Evolutionary conservation across 1,284 basidiomycete genomes (phyloP), one percentile per base, ranked within the genome.

Genomic region (Sphagnurus paluster): DNA sequence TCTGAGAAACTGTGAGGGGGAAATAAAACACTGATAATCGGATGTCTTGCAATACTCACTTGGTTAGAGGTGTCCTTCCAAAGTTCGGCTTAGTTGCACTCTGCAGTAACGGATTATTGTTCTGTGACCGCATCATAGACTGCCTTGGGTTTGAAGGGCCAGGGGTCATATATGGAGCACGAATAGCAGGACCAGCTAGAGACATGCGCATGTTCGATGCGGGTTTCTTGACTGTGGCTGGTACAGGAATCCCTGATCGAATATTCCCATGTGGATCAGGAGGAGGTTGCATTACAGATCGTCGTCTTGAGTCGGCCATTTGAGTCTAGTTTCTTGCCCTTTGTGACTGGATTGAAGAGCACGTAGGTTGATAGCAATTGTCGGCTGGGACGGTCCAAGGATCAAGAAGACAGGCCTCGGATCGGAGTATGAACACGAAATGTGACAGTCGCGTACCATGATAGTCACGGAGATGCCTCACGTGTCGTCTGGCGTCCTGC

Each of bases 41-140:
- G 17, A 13, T 30, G 20, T 23, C 26, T 8, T 6, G 43, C 6
- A 25, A 41, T 11, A 68, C 82, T 67, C 60, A 88, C 87, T 74
- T 79, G 40, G 79, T 79, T 56, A 86, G 67, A 4, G 90, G 89
- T n/a, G 89, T 93, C 46, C 81, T 71, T 1, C 87, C 87, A 63
- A 79, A 82, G 40, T 70, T 79, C 7, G 74, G 73, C 56, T 90
- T 87, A 23, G 73, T 77, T 1, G 78, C 78, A 54, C 87, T 89
- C 59, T 79, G 76, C n/a, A 87, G 64, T 5, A 89, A 65, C 1
- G 83, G 75, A 56, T 88, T 88, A 34, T 65, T 51, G 52, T 80
- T 83, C 60, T 84, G 84, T 0, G 84, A 82, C 29, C 82, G 73
- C 65, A 81, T 77, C 55, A 81, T 72, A 1, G 84, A 84, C 41